A percentile compares a stretch with the other conserved stretches of the same genome.
These are phyloP conservation scores for Capsicum chinense DNA, from an alignment of 257 asterid species.

Conservation along the genomic window DNA sequence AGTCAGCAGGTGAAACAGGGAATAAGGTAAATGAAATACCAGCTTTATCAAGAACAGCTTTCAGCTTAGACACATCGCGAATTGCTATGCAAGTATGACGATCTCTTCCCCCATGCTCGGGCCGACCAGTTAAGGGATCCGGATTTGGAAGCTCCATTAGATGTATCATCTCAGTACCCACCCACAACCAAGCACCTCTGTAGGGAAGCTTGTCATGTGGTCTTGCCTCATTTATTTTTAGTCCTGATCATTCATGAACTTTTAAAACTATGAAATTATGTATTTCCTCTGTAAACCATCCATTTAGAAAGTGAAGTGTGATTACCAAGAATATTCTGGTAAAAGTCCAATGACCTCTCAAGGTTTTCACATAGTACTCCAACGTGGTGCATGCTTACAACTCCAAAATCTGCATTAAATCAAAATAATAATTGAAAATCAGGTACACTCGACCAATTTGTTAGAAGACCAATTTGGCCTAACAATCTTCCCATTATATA, in stretches of 20 bases:
- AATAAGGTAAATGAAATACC: slow-evolving; percentile 45
- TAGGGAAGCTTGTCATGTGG: slow-evolving; percentile 93
- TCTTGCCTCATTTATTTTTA: slow-evolving; percentile 81
- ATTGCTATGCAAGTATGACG: slow-evolving; percentile 92
- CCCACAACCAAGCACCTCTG: slow-evolving; percentile 98
- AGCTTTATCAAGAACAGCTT: slow-evolving; percentile 74
- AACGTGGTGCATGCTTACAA: slow-evolving; percentile 86
- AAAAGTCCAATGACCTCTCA: slow-evolving; percentile 81
- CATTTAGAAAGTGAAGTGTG: slow-evolving; percentile 19
- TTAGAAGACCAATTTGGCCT: not conserved
- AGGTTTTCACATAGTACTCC: slow-evolving; percentile 93
- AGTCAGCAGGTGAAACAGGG: not conserved
- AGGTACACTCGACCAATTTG: not conserved
- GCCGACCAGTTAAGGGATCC: slow-evolving; percentile 82
- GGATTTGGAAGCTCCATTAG: slow-evolving; percentile 99
- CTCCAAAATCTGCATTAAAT: slow-evolving; percentile 70
- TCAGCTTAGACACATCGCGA: slow-evolving; percentile 75
- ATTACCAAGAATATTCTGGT: slow-evolving; percentile 85
- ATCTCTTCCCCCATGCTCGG: slow-evolving; percentile 92
- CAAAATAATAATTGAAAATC: slow-evolving; percentile 4
- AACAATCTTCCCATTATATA: not conserved
- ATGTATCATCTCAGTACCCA: slow-evolving; percentile 94
- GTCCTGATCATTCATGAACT: slow-evolving; percentile 57
- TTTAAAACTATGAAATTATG: not conserved
- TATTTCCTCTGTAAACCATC: not conserved